phyloP scores from a whole-genome alignment of 2,329 filamentous ascomycete species.

The Tricladium varicosporioides region DNA sequence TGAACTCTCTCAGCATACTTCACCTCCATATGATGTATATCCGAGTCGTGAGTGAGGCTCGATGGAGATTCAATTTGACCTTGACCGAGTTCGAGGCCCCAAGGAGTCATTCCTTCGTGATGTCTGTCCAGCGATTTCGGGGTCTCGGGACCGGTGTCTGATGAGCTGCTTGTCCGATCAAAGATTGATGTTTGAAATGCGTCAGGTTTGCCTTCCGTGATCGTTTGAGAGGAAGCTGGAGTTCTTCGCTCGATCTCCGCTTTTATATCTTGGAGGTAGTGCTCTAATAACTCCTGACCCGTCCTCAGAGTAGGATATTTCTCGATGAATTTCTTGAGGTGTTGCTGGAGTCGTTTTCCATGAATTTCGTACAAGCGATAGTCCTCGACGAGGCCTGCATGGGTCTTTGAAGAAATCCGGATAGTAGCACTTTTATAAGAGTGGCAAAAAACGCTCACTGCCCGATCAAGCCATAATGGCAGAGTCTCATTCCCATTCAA shows the following conservation, averaged over 20 bases:
- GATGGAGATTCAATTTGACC: slow-evolving; percentile 28
- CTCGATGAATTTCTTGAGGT: slow-evolving; percentile 41
- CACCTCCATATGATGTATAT: not conserved
- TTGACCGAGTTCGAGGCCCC: slow-evolving; percentile 25
- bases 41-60: slow-evolving; percentile 12
- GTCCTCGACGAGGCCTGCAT: slow-evolving; percentile 49
- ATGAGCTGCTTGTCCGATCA: slow-evolving; percentile 48
- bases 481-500: slow-evolving; percentile 41
- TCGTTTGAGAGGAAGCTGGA: slow-evolving; percentile 39
- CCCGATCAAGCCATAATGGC: slow-evolving; percentile 48
- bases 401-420: slow-evolving; percentile 41
- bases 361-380: slow-evolving; percentile 52
- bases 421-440: slow-evolving; percentile 47
- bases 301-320: slow-evolving; percentile 31
- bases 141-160: slow-evolving; percentile 33
- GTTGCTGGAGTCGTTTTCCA: slow-evolving; percentile 44
- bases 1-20: not conserved
- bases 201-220: slow-evolving; percentile 36
- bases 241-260: slow-evolving; percentile 44
- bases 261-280: slow-evolving; percentile 39
- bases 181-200: slow-evolving; percentile 46
- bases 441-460: slow-evolving; percentile 46
- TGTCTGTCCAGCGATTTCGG: slow-evolving; percentile 8
- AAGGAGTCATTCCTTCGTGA: slow-evolving; percentile 28
- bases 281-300: slow-evolving; percentile 37